Evolutionary conservation across 1,284 basidiomycete species (phyloP), one percentile per base, ranked within the genome.

Genomic region (Porogramme epimiltina): DNA sequence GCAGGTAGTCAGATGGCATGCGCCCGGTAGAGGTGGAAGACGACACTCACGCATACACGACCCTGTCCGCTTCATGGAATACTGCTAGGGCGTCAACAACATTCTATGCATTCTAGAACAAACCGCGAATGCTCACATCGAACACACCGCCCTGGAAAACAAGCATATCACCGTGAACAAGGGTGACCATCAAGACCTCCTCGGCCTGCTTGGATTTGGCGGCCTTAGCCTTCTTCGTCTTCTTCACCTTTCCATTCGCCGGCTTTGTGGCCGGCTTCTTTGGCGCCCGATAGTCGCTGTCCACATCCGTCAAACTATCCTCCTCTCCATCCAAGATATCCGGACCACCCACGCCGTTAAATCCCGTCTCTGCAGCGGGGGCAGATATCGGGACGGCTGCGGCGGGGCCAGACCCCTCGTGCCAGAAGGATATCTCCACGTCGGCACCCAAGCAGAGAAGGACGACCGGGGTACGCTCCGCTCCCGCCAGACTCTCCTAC

Each of bases 131-230:
- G 47, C 45, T 20, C 3, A 52, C 46, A 38, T 49, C 47, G 13
- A 44, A 49, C 24, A 11, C 37, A 20, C 37, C 42, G n/a, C 37
- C 48, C 39, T 41, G 28, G 9, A 37, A 22, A 31, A 83, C 60
- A 5, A 81, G 58, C 47, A 77, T 66, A 62, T 85, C 83, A 0
- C 83, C 82, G 58, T 85, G 84, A 20, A 84, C 74, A 46, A 85
- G 69, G 11, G 76, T 79, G 23, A 83, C 55, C 19, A 72, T 67
- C 22, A 79, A 62, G 25, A 58, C 51, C 31, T 70, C 61, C 6
- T 51, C 52, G 55, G 13, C 10, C 13, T 45, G 25, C 5, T 37
- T n/a, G 9, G 34, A 6, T 37, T 37, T 37, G 28, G 28, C 28
- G 8, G 28, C 28, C 13, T 31, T 31, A 13, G 28, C 28, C 28